phyloP scores from a whole-genome alignment of 2,329 filamentous ascomycete species.

The Microdochium paspali region DNA sequence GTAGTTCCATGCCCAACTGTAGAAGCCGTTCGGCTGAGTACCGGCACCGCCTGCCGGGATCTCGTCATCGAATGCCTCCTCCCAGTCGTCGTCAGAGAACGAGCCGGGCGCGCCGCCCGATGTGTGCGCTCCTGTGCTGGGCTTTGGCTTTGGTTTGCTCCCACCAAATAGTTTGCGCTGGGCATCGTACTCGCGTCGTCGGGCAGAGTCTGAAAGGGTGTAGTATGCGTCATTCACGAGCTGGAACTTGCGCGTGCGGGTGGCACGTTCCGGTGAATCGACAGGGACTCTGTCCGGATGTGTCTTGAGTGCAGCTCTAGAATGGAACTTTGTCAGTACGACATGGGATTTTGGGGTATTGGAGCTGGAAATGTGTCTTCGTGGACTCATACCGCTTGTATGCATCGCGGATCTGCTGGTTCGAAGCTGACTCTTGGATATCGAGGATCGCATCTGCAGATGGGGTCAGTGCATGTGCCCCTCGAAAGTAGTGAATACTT shows the following conservation, averaged over 20 bases:
- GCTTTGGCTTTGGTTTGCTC: constrained; percentile 14
- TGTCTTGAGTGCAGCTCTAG: constrained; percentile 76
- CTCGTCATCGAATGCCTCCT: constrained; percentile 30
- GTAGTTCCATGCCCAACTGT: constrained; percentile 70
- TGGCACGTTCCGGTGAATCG: constrained; percentile 72
- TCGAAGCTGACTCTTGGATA: constrained; percentile 62
- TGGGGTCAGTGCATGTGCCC: constrained; percentile 9
- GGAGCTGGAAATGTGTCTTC: no score
- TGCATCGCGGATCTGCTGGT: constrained; percentile 80
- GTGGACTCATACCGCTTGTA: constrained; percentile 67
- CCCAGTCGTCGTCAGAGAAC: constrained; percentile 29
- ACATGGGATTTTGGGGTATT: neutral
- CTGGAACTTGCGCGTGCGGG: constrained; percentile 82
- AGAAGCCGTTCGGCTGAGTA: constrained; percentile 29
- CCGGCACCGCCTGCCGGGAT: constrained; percentile 31
- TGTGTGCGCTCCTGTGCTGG: constrained; percentile 16
- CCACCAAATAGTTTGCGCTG: constrained; percentile 52
- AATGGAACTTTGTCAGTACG: constrained; percentile 7
- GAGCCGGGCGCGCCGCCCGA: constrained; percentile 17
- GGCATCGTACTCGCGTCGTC: constrained; percentile 77
- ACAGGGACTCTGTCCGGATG: constrained; percentile 85
- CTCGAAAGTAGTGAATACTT: no score
- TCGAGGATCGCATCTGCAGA: constrained; percentile 62
- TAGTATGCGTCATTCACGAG: constrained; percentile 91
- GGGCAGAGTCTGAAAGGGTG: constrained; percentile 69